phyloP scores from a whole-genome alignment of 371 early-diverging fungal genomes.

The Mortierella sp. region DNA sequence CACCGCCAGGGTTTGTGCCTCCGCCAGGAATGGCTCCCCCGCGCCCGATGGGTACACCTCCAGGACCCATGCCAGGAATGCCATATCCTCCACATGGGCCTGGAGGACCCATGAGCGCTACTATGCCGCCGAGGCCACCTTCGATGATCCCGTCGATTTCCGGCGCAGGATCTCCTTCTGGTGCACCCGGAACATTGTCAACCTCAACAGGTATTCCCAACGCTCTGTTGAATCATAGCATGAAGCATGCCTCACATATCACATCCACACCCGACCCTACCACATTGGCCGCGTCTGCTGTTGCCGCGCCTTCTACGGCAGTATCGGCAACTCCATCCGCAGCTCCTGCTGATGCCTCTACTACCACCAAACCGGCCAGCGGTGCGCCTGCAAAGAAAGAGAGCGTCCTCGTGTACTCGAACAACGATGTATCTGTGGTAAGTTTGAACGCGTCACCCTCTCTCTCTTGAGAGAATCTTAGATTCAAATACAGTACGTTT shows the following conservation, averaged over 20 bases:
- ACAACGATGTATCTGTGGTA: constrained; percentile 48
- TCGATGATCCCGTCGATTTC: background rate
- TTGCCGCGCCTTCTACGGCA: constrained; percentile 6
- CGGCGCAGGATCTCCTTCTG: background rate
- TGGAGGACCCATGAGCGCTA: constrained; percentile 12
- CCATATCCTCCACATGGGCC: constrained; percentile 23
- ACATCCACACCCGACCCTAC: constrained; percentile 43
- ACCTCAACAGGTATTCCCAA: constrained; percentile 47
- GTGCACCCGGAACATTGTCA: constrained; percentile 8
- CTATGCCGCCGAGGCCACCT: constrained; percentile 28
- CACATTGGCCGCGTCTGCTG: constrained; percentile 15
- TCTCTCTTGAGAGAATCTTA: no score
- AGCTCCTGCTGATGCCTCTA: background rate
- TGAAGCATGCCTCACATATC: constrained; percentile 48
- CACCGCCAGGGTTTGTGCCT: constrained; percentile 37
- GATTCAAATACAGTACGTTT: no score
- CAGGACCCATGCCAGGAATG: constrained; percentile 38
- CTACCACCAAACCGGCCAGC: constrained; percentile 4
- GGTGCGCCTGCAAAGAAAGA: constrained; percentile 35
- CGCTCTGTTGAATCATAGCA: constrained; percentile 39
- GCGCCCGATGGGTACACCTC: constrained; percentile 15
- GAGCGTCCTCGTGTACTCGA: constrained; percentile 31
- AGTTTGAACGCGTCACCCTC: background rate
- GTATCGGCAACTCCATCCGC: constrained; percentile 8
- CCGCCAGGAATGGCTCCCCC: constrained; percentile 35